Evolutionary conservation across 1,284 basidiomycete species (phyloP), one percentile per base, ranked within the genome.

Genomic region (Apiotrichum domesticum): DNA sequence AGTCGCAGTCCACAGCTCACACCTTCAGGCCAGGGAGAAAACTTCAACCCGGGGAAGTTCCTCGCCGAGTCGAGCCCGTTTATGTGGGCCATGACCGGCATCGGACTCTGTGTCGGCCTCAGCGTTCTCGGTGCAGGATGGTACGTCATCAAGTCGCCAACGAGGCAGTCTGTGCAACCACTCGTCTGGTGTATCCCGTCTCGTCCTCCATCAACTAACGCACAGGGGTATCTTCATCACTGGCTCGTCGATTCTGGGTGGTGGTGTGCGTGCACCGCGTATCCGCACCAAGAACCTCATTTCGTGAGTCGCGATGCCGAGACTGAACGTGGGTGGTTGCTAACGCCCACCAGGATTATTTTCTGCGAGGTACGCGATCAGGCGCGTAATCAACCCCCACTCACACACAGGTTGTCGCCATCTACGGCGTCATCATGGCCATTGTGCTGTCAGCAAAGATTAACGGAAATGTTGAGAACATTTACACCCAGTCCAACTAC

Each of bases 251-350:
- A 95, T 98, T 65, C 82, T 98, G 29, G 95, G 95, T 59, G 95
- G 92, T 69, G 94, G 95, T 73, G 93, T 98, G 11, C 82, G 94
- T 43, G 84, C 93, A 48, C 95, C 96, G 9, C 83, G 96, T 62
- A 98, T 98, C 65, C 85, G 88, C 52, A 98, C 95, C 40, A 98
- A 98, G 83, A 98, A 98, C 75, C 77, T 98, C 74, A 97, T 98
- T 69, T 94, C 90, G 93, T 91, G 57, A 58, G 83, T 75, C 41
- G 41, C 9, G 6, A 35, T 29, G 14, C 14, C 29, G 21, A 8
- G 5, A 29, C 35, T 34, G 15, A 15, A 46, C 21, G 5, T 41
- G 34, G 40, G 13, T 11, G 13, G 8, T 3, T 39, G 32, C 42
- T 51, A 52, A 49, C 44, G 11, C 2, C 11, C 10, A 10, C 15